These are phyloP conservation scores for Pseudoturritis turrita DNA, from an alignment of 345 rosid genomes.

Conservation along the genomic window DNA sequence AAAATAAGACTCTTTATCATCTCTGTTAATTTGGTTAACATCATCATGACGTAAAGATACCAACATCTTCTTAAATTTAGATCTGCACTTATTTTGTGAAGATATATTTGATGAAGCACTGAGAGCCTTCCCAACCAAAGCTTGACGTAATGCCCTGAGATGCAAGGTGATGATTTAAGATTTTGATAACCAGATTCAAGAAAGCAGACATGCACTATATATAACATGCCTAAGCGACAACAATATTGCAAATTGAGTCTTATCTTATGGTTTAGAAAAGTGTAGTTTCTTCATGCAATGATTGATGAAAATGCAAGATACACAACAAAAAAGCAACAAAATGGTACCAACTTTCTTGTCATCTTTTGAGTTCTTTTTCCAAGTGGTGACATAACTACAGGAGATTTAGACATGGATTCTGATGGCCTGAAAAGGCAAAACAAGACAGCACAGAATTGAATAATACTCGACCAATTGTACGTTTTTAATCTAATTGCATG, in stretches of 20 bases:
- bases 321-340: slow-evolving; percentile 6
- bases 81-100: slow-evolving; percentile 37
- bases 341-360: slow-evolving; percentile 47
- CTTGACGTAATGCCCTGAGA: slow-evolving; percentile 47
- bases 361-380: slow-evolving; percentile 37
- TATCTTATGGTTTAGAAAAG: background rate
- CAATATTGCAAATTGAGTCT: background rate
- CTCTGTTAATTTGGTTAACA: background rate
- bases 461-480: too few species aligned
- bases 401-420: slow-evolving; percentile 24
- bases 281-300: background rate
- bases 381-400: slow-evolving; percentile 28
- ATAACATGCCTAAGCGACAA: slow-evolving; percentile 3
- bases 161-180: background rate
- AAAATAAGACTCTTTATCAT: slow-evolving; percentile 15
- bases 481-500: too few species aligned
- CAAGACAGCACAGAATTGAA: slow-evolving; percentile 7
- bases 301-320: slow-evolving; percentile 15
- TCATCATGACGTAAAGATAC: slow-evolving; percentile 29
- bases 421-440: slow-evolving; percentile 35
- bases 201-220: background rate
- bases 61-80: slow-evolving; percentile 43
- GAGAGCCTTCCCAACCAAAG: slow-evolving; percentile 33
- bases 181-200: slow-evolving; percentile 7
- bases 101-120: slow-evolving; percentile 35